A percentile compares a stretch with the other conserved stretches of the same genome.
phyloP scores from a whole-genome alignment of 2,329 filamentous ascomycete species.

The Phialocephala sp. region DNA sequence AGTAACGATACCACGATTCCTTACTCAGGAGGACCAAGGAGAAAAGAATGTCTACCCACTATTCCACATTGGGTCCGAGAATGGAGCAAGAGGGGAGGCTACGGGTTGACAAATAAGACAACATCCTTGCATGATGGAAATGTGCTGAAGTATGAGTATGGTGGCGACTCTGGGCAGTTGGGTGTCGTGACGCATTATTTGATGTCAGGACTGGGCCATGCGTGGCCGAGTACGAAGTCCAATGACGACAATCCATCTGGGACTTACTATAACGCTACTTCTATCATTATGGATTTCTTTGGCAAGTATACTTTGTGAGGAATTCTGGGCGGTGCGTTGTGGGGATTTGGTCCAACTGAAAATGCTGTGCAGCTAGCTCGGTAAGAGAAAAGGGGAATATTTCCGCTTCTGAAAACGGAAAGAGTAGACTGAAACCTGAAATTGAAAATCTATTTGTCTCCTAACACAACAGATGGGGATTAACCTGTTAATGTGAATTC shows the following conservation, averaged over 20 bases:
- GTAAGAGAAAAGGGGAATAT: background rate
- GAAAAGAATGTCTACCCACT: constrained; percentile 50
- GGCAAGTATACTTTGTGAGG: constrained; percentile 24
- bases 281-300: constrained; percentile 50
- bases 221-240: constrained; percentile 47
- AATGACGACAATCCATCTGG: constrained; percentile 25
- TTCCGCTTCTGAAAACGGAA: too few relatives aligned
- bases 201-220: constrained; percentile 39
- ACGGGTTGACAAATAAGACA: constrained; percentile 24
- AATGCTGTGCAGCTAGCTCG: background rate
- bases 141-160: constrained; percentile 26
- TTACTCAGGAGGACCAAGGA: constrained; percentile 51
- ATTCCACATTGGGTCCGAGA: constrained; percentile 48
- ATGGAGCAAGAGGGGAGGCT: constrained; percentile 47
- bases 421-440: too few relatives aligned
- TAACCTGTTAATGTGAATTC: too few relatives aligned
- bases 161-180: constrained; percentile 10
- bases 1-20: constrained; percentile 52
- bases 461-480: too few relatives aligned
- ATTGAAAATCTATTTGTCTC: too few relatives aligned
- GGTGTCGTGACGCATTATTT: constrained; percentile 11
- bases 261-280: constrained; percentile 45
- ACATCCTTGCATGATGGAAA: constrained; percentile 27
- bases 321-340: background rate
- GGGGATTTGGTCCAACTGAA: background rate